A percentile compares a stretch with the other conserved stretches of the same genome.
Conservation (phyloP, 2,329 filamentous ascomycete genomes). For the Colletotrichum agaves region DNA sequence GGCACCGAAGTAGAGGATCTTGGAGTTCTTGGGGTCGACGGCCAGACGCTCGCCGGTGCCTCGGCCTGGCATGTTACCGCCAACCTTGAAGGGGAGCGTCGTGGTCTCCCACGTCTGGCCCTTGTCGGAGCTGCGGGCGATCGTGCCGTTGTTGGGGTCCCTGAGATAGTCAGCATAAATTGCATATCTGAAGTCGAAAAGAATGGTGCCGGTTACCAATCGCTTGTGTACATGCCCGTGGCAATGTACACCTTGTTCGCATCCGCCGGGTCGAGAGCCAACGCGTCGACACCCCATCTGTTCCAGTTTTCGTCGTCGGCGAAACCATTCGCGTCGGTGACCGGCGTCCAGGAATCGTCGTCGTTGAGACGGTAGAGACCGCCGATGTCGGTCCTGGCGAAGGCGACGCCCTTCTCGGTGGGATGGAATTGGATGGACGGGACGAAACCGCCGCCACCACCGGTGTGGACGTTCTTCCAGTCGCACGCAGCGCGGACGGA, state of each 20-base stretch:
- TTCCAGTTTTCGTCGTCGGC: slow-evolving; percentile 58
- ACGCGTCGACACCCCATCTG: slow-evolving; percentile 66
- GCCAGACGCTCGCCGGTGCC: slow-evolving; percentile 69
- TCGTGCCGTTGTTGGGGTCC: slow-evolving; percentile 66
- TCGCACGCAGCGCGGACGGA: slow-evolving; percentile 48
- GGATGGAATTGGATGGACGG: slow-evolving; percentile 68
- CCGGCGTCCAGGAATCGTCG: slow-evolving; percentile 65
- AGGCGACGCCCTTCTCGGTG: slow-evolving; percentile 60
- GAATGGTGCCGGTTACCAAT: slow-evolving; percentile 50
- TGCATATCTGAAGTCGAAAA: no score
- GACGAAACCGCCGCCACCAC: slow-evolving; percentile 67
- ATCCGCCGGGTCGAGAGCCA: slow-evolving; percentile 66
- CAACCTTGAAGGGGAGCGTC: slow-evolving; percentile 67
- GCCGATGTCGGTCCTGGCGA: slow-evolving; percentile 67
- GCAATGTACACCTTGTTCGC: slow-evolving; percentile 63
- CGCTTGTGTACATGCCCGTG: slow-evolving; percentile 68
- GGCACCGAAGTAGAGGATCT: slow-evolving; percentile 68
- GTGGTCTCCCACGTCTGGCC: slow-evolving; percentile 63
- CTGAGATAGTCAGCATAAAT: slow-evolving; percentile 38
- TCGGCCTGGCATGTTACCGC: slow-evolving; percentile 70
- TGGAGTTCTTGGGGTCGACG: slow-evolving; percentile 66
- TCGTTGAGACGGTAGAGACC: slow-evolving; percentile 65
- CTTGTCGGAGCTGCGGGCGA: slow-evolving; percentile 64
- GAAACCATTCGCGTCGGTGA: slow-evolving; percentile 57
- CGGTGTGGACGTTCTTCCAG: slow-evolving; percentile 63